These are phyloP conservation scores for Candida tetrigidarum DNA, from an alignment of 1,139 yeast genomes.

Conservation along the genomic window DNA sequence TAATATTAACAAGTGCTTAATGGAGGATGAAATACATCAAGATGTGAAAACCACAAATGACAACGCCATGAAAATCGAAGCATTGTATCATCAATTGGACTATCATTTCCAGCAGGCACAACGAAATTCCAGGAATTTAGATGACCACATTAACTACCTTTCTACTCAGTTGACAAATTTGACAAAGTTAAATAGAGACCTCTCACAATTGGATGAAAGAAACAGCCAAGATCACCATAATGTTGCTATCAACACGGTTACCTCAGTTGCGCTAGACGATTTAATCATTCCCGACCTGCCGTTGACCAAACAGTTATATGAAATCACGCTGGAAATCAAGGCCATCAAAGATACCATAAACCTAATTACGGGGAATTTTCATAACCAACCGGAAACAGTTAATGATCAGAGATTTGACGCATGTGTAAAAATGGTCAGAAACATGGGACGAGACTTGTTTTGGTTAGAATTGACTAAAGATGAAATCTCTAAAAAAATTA, in stretches of 20 bases:
- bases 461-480: slow-evolving; percentile 45
- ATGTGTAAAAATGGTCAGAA: slow-evolving; percentile 61
- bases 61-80: slow-evolving; percentile 28
- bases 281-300: slow-evolving; percentile 47
- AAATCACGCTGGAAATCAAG: slow-evolving; percentile 64
- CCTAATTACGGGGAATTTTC: slow-evolving; percentile 57
- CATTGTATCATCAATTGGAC: slow-evolving; percentile 35
- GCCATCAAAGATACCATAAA: slow-evolving; percentile 71
- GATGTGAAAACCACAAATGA: slow-evolving; percentile 22
- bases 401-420: slow-evolving; percentile 46
- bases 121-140: slow-evolving; percentile 39
- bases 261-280: slow-evolving; percentile 33
- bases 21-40: slow-evolving; percentile 15
- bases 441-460: slow-evolving; percentile 78
- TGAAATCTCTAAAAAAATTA: slow-evolving; percentile 32
- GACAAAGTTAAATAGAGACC: slow-evolving; percentile 28
- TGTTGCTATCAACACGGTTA: slow-evolving; percentile 22
- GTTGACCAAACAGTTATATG: slow-evolving; percentile 56
- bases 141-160: slow-evolving; percentile 38
- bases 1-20: slow-evolving; percentile 27
- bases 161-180: slow-evolving; percentile 32
- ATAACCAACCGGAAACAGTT: slow-evolving; percentile 36
- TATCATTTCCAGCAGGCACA: slow-evolving; percentile 44
- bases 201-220: slow-evolving; percentile 27
- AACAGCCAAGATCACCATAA: slow-evolving; percentile 26